Evolutionary conservation across 768 basidiomycete genomes (phyloP).

Genomic region (Russula sp.): DNA sequence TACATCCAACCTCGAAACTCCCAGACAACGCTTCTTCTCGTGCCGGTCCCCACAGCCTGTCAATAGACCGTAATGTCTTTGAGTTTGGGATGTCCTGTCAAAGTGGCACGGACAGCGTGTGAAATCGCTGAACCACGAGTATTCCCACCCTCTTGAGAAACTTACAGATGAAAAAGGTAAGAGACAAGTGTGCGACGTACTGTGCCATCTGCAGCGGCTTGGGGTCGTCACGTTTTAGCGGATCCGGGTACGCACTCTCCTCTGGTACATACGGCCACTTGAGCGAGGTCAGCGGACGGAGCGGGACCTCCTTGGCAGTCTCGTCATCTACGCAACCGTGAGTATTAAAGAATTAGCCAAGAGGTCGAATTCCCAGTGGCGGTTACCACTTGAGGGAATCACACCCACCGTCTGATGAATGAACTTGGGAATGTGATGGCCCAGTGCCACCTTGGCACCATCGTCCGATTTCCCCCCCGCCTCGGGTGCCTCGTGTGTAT

Average conservation of each 20-base stretch:
- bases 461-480: too few species aligned
- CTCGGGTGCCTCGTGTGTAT: too few species aligned
- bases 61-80: slow-evolving; percentile 48
- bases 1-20: slow-evolving; percentile 31
- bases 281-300: slow-evolving; percentile 48
- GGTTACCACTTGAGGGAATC: too few species aligned
- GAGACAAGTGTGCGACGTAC: slow-evolving; percentile 39
- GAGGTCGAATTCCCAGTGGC: not conserved
- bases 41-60: slow-evolving; percentile 55
- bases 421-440: too few species aligned
- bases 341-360: not conserved
- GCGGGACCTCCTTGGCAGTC: not conserved
- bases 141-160: not conserved
- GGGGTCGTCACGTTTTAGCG: too few species aligned
- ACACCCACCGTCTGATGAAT: not conserved
- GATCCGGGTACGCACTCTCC: slow-evolving; percentile 72
- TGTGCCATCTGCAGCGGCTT: slow-evolving; percentile 66
- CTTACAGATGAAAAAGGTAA: not conserved
- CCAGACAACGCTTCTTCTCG: slow-evolving; percentile 65
- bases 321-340: slow-evolving; percentile 15
- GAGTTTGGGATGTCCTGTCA: slow-evolving; percentile 48
- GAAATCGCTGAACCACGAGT: slow-evolving; percentile 53
- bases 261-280: slow-evolving; percentile 88
- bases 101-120: slow-evolving; percentile 46
- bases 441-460: too few species aligned